Base-by-base conservation (phyloP, 2,329 filamentous ascomycete species). In the Fusarium phyllophilum region DNA sequence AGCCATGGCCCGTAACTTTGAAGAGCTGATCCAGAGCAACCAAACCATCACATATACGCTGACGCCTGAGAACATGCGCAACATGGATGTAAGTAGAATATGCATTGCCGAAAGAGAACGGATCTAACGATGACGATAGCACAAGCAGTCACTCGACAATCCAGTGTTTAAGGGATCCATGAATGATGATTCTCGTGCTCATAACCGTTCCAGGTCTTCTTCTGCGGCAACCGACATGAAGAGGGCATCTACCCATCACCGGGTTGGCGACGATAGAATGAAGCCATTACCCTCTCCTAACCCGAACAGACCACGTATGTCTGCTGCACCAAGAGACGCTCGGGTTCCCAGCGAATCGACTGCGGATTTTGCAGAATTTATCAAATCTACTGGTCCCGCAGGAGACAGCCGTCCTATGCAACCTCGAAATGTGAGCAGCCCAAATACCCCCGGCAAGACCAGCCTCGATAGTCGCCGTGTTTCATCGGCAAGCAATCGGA, bases 361-460 rank as follows among this genome's bases (percentile, higher is more conserved):
- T 14, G 87, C 91, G 51, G 95, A 97, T 77, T 94, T 98, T 83
- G 93, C 94, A 29, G 93, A 97, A 67, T 98, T 97, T 80, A 94
- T 97, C 78, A 92, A 94, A 68, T 93, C 93, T 2, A 97, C 94
- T 36, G 94, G 94, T 5, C 93, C 96, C 22, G 79, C 86, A n/a
- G 84, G 83, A 42, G 85, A 85, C 48, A 83, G 80, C 55, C 79
- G 79, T 20, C 77, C 81, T 26, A 68, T 80, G 26, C 78, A 82
- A 14, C 76, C 83, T 48, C 83, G 83, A 62, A 85, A 81, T 62
- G 66, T 79, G 34, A 80, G 72, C 62, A 71, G 72, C 38, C 74
- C 79, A 44, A 68, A 78, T 48, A 78, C 80, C 60, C 81, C 74
- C 10, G 77, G 80, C 8, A 84, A 81, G 71, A 80, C 79, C 51